Base-by-base conservation (phyloP, 305 asterid species). In the Euphrasia arctica region DNA sequence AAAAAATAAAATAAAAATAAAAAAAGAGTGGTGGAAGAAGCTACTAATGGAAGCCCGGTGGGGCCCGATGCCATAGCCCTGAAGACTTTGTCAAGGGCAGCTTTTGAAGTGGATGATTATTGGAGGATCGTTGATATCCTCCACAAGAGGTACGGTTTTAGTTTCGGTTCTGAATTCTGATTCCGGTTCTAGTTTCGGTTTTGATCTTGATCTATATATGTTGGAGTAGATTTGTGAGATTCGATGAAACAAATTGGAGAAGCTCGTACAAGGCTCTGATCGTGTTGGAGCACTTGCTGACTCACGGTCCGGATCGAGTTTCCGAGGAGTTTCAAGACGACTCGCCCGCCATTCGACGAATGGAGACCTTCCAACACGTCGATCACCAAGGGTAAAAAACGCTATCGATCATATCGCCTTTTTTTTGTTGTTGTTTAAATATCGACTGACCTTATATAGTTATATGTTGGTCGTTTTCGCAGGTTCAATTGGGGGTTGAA, bases 71-170 rank as follows among this genome's bases (percentile, higher is more conserved):
- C 89, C 10, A 77, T 77, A 4, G 70, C 85, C 27, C 68, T 90
- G 68, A 90, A 90, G 69, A 74, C 83, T 76, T 77, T 92, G 54
- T 85, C 98, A 1, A 73, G 70, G 76, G 95, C 98, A 25, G 97
- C 98, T 75, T 92, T 92, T 66, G 98, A 92, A 72, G 83, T 87
- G 25, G 98, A 92, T 75, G 97, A 90, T 82, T 90, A 84, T 48
- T 87, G 91, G 82, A 90, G 98, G 56, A 85, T 87, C 41, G 95
- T 88, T 31, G 95, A 86, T 56, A 84, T 92, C 75, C 79, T 92
- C 28, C 98, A 92, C 68, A 83, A 79, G 60, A 90, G 91, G 98
- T 89, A 7, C 34, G 42, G 54, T 3, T 10, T 47, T 0, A 7
- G 3, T 48, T 48, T 48, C 54, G 54, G 4, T 34, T 43, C 8